Percentiles rank a stretch among this genome's conserved stretches.
Conservation (phyloP, 768 basidiomycete species). For the Dioszegia aurantiaca region DNA sequence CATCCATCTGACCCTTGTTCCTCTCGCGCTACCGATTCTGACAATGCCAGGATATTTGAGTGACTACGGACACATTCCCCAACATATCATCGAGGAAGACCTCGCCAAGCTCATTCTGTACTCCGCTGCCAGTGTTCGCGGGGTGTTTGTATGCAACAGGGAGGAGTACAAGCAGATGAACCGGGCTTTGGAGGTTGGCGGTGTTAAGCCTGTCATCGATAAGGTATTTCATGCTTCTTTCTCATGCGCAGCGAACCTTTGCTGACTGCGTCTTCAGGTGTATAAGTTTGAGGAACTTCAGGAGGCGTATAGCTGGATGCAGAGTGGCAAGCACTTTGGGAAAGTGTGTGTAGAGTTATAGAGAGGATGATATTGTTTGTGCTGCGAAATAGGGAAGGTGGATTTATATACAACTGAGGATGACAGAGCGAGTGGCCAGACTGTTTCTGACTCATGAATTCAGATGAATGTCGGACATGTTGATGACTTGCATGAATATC, state of each 20-base stretch:
- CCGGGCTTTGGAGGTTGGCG: conserved; percentile 56
- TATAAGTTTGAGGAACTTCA: conserved; percentile 60
- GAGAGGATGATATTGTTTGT: no score
- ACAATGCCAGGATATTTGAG: conserved; percentile 29
- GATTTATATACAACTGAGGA: no score
- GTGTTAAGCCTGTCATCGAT: conserved; percentile 60
- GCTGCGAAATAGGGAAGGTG: no score
- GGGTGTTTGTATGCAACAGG: conserved; percentile 50
- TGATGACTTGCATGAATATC: no score
- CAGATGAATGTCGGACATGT: no score
- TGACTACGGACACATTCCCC: conserved; percentile 32
- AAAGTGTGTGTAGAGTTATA: conserved; percentile 54
- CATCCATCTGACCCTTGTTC: no score
- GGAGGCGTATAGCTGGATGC: conserved; percentile 60
- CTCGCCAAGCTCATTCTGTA: conserved; percentile 52
- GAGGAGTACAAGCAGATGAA: conserved; percentile 64
- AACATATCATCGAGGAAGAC: conserved; percentile 42
- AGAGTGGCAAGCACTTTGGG: conserved; percentile 62
- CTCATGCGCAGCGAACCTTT: background rate
- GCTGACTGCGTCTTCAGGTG: conserved; percentile 13
- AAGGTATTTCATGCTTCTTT: conserved; percentile 52
- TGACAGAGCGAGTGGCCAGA: no score
- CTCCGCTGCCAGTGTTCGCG: conserved; percentile 53
- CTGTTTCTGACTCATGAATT: no score
- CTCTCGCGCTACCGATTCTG: background rate